phyloP scores from a whole-genome alignment of 2,329 filamentous ascomycete species.

The Bertia moriformis region DNA sequence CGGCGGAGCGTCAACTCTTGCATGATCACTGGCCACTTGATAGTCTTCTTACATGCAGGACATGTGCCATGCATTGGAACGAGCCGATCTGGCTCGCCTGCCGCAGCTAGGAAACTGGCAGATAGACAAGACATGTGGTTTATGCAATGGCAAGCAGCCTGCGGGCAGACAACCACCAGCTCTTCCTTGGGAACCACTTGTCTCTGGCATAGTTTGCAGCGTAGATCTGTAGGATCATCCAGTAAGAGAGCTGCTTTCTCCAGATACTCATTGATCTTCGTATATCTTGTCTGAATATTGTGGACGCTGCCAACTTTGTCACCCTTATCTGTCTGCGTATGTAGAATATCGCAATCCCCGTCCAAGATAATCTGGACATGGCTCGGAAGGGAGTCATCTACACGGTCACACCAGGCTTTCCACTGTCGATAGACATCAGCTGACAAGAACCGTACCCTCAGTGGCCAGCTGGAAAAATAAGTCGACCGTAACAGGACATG shows the following conservation, averaged over 20 bases:
- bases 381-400: conserved; percentile 27
- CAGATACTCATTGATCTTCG: conserved; percentile 3
- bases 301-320: neutral
- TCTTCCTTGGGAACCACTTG: neutral
- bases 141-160: conserved; percentile 6
- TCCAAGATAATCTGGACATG: conserved; percentile 42
- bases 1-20: conserved; percentile 5
- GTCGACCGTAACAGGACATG: conserved; percentile 66
- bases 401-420: conserved; percentile 38
- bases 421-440: conserved; percentile 57
- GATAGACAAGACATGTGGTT: conserved; percentile 7
- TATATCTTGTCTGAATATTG: neutral
- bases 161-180: conserved; percentile 5
- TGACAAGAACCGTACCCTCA: conserved; percentile 66
- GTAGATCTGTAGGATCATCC: conserved; percentile 1
- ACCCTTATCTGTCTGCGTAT: neutral
- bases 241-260: conserved; percentile 5
- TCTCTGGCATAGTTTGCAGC: conserved; percentile 4
- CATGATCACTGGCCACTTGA: conserved; percentile 6
- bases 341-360: conserved; percentile 5
- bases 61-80: conserved; percentile 6
- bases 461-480: conserved; percentile 72
- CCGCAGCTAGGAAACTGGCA: conserved; percentile 5
- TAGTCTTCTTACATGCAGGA: conserved; percentile 4
- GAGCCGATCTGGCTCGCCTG: conserved; percentile 1